Evolutionary conservation across 148 eudicot species (phyloP), one percentile per base, ranked within the genome.

Genomic region (Linanthus parryae): DNA sequence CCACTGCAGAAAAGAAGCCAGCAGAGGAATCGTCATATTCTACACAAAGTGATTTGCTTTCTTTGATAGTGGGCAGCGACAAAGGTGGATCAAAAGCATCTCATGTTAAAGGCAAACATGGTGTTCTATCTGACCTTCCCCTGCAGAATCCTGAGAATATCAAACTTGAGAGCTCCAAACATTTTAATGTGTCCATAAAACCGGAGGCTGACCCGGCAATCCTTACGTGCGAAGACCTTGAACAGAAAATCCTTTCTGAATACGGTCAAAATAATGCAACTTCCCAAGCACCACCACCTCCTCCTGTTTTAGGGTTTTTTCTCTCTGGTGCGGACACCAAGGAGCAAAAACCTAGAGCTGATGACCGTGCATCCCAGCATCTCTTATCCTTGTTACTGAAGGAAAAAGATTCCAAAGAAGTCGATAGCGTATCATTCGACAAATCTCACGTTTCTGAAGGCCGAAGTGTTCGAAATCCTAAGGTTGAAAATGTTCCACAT

Each of bases 221-320:
- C 54, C 86, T 94, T 27, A 94, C 99, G 13, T 94, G 99, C 61
- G 95, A 88, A 74, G 95, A 88, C 75, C 82, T 94, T 68, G 99
- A 94, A 73, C 96, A 88, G 65, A 71, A 85, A 15, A 80, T 94
- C 31, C 77, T 94, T 34, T 94, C 82, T 2, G 80, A 73, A 51
- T 67, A 77, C 49, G 69, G 84, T 57, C 77, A 59, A 37, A 77
- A 48, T 48, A 68, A 58, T 39, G 30, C 73, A 23, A 41, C 33
- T 17, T 21, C 67, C 68, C 81, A 49, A 50, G 64, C 44, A 58
- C 36, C 43, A 58, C 65, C 55, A 44, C 60, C 47, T 34, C 57
- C 73, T 22, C n/a, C n/a, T n/a, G n/a, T n/a, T n/a, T n/a, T n/a
- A n/a, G n/a, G n/a, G n/a, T n/a, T n/a, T n/a, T n/a, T n/a, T n/a